phyloP scores from a whole-genome alignment of 768 basidiomycete species.

The Mycena chlorophos region DNA sequence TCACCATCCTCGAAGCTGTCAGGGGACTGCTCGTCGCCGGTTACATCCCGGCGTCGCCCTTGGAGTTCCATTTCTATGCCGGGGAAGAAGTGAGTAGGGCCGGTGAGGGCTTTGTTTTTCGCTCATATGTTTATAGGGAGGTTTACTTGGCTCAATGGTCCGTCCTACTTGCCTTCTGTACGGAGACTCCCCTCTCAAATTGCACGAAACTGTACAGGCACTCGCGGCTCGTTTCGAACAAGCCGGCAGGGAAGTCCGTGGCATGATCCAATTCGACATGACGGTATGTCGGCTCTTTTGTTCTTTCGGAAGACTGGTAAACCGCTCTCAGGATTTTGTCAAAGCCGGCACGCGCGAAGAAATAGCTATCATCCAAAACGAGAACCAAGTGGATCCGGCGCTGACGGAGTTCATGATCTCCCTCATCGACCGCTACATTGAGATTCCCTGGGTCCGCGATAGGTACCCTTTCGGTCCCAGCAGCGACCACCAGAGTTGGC shows the following conservation, averaged over 20 bases:
- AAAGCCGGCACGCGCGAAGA: conserved; percentile 14
- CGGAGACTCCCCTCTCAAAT: neutral
- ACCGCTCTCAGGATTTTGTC: conserved; percentile 7
- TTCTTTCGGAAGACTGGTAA: neutral
- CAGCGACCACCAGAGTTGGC: conserved; percentile 48
- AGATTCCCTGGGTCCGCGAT: conserved; percentile 18
- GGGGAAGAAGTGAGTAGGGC: conserved; percentile 23
- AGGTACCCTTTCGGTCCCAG: neutral
- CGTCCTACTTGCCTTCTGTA: neutral
- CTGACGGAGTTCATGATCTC: conserved; percentile 12
- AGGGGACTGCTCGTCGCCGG: conserved; percentile 16
- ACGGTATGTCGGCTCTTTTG: conserved; percentile 5
- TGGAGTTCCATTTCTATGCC: conserved; percentile 38
- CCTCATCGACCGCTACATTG: conserved; percentile 17
- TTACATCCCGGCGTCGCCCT: conserved; percentile 27
- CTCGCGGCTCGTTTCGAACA: conserved; percentile 40
- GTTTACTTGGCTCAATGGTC: conserved; percentile 36
- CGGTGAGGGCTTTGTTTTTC: neutral
- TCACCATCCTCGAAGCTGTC: conserved; percentile 31
- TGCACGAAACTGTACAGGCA: conserved; percentile 21
- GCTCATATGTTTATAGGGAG: conserved; percentile 17
- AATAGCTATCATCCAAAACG: conserved; percentile 13
- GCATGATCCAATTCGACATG: conserved; percentile 39
- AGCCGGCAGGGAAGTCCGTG: conserved; percentile 36
- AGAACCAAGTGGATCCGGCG: conserved; percentile 5